Base-by-base conservation (phyloP, 371 early-diverging fungal genomes). In the Mucor piriformis region DNA sequence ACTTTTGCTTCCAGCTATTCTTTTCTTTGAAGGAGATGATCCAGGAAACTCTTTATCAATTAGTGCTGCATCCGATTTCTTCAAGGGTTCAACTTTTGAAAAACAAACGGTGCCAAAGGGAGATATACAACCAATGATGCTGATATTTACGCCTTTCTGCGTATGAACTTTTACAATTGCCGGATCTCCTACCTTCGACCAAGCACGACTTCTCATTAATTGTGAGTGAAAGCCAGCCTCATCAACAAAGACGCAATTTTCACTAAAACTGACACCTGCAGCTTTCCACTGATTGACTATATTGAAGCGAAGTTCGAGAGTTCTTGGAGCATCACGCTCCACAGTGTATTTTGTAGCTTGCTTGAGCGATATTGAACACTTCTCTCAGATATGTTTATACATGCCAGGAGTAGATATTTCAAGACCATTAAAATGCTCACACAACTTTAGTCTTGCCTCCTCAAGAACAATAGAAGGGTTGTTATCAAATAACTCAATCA, bases 331-430 rank as follows among this genome's bases (percentile, higher is more conserved):
- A 33, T 54, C 54, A 1, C 42, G 18, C 27, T 51, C 54, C 2
- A 3, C 4, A 8, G 62, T 51, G 21, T 61, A 61, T 25, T 54
- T 61, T n/a, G 38, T 50, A 21, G 62, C 62, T 21, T 53, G 42
- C 44, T 55, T 61, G 24, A 63, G 34, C 37, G 54, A 57, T 47
- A 57, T 20, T 27, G 54, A 27, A 53, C 58, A 53, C 34, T 57
- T 63, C 35, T 63, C 58, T n/a, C 47, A 48, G 43, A 65, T 65
- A 57, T 65, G 66, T 29, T 57, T 59, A 52, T 55, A 61, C 0
- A 66, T 40, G 13, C 49, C 50, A 52, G 25, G 10, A 29, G 7
- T 29, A 29, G 29, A 29, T 29, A 29, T 29, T 29, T 29, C 29
- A 29, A 58, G 35, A 10, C 48, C 50, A 40, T 4, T 6, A 52